Evolutionary conservation across 208 protist species (phyloP).

Genomic region (Crithidia acanthocephali): DNA sequence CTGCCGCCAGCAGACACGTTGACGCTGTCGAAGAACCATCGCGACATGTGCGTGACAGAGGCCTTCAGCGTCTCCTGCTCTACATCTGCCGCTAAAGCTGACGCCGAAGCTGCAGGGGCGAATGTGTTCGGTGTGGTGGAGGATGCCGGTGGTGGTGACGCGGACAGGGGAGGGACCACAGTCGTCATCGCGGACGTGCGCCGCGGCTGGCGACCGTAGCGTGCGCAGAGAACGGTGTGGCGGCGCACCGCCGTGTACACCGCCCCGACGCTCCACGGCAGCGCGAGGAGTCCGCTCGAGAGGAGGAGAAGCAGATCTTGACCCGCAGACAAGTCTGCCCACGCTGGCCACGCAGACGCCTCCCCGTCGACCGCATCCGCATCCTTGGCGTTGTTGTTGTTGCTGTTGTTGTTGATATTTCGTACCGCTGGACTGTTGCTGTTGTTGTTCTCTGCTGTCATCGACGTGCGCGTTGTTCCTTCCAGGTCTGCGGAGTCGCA

Average conservation of each 20-base stretch:
- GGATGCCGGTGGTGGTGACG: neutral
- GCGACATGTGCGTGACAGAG: constrained; percentile 10
- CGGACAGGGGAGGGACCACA: too few relatives aligned
- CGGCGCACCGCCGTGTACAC: constrained; percentile 43
- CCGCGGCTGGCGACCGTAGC: neutral
- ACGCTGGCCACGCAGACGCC: neutral
- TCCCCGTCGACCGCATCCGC: neutral
- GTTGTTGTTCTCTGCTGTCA: neutral
- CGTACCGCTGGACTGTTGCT: neutral
- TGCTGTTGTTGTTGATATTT: neutral
- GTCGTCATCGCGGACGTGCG: too few relatives aligned
- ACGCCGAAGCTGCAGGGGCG: too few relatives aligned
- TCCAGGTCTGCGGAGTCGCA: too few relatives aligned
- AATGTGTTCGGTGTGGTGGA: too few relatives aligned
- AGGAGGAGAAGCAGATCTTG: constrained; percentile 29
- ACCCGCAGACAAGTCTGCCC: constrained; percentile 5
- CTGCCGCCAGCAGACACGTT: too few relatives aligned
- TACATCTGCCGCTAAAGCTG: too few relatives aligned
- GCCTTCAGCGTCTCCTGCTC: too few relatives aligned
- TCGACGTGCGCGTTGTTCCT: too few relatives aligned
- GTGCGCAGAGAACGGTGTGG: constrained; percentile 32
- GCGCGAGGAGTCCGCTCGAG: constrained; percentile 21
- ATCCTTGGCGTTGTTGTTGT: neutral
- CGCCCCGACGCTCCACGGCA: constrained; percentile 47
- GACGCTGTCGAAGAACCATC: constrained; percentile 7